These are phyloP conservation scores for Parietaria judaica DNA, from an alignment of 306 rosid genomes.

Conservation along the genomic window DNA sequence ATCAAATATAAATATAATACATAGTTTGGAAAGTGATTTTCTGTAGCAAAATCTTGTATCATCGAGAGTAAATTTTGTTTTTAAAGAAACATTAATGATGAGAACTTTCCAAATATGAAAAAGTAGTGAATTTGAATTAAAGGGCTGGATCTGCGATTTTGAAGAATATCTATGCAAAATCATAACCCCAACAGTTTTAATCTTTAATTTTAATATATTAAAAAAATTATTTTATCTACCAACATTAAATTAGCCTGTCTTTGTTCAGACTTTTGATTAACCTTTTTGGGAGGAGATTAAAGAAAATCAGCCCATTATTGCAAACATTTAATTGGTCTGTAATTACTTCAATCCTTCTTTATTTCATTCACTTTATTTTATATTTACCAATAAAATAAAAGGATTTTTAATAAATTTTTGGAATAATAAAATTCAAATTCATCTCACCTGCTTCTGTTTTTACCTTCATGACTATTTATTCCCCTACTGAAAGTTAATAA, in stretches of 20 bases:
- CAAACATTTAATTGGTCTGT: no score
- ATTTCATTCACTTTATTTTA: neutral
- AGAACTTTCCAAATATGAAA: neutral
- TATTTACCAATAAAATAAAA: neutral
- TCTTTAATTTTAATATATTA: neutral
- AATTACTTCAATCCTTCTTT: neutral
- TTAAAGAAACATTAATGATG: neutral
- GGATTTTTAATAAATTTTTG: no score
- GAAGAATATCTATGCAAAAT: neutral
- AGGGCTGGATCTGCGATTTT: slow-evolving; percentile 1
- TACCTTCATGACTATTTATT: no score
- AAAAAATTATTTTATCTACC: neutral
- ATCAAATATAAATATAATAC: no score
- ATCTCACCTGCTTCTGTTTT: no score
- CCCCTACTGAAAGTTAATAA: neutral
- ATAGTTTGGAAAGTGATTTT: neutral
- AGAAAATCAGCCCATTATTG: neutral
- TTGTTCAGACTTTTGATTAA: neutral
- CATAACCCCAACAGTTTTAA: neutral
- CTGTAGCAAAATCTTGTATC: neutral
- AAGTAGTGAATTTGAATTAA: neutral
- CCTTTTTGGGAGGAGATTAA: neutral
- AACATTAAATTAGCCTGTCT: neutral
- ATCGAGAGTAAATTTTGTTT: neutral
- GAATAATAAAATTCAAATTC: no score